Percentiles rank a stretch among this genome's conserved stretches.
These are phyloP conservation scores for Pyrenophora teres DNA, from an alignment of 2,329 filamentous ascomycete species.

Conservation along the genomic window DNA sequence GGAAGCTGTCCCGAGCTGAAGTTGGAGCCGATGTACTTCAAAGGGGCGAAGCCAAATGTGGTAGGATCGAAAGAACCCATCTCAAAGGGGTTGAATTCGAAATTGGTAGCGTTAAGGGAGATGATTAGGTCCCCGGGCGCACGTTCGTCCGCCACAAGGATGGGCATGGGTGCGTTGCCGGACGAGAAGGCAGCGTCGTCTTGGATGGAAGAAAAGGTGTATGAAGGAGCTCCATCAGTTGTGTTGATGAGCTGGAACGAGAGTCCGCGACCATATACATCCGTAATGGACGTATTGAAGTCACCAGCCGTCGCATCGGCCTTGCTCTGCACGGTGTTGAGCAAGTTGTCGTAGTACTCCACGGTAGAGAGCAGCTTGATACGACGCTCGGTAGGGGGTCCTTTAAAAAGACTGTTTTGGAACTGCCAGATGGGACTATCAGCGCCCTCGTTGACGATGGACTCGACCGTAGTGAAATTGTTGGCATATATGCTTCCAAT, in stretches of 20 bases:
- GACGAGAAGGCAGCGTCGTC: constrained; percentile 64
- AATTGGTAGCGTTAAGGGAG: constrained; percentile 73
- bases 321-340: constrained; percentile 65
- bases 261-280: constrained; percentile 87
- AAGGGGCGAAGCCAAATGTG: constrained; percentile 71
- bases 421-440: constrained; percentile 66
- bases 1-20: constrained; percentile 68
- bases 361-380: constrained; percentile 61
- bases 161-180: constrained; percentile 71
- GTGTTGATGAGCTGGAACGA: constrained; percentile 84
- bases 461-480: constrained; percentile 74
- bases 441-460: constrained; percentile 55
- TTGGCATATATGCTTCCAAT: constrained; percentile 78
- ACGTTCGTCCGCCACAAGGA: constrained; percentile 72
- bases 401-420: constrained; percentile 64
- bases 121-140: constrained; percentile 65
- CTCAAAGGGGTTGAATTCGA: constrained; percentile 80
- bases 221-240: constrained; percentile 70
- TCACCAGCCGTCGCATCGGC: constrained; percentile 61
- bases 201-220: constrained; percentile 82
- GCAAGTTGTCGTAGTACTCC: constrained; percentile 67
- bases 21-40: constrained; percentile 73
- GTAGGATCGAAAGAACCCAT: constrained; percentile 78
- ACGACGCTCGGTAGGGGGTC: constrained; percentile 52
- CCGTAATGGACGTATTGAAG: constrained; percentile 74